Evolutionary conservation across 2,329 filamentous ascomycete genomes (phyloP), one percentile per base, ranked within the genome.

Genomic region (Colletotrichum tamarilloi): DNA sequence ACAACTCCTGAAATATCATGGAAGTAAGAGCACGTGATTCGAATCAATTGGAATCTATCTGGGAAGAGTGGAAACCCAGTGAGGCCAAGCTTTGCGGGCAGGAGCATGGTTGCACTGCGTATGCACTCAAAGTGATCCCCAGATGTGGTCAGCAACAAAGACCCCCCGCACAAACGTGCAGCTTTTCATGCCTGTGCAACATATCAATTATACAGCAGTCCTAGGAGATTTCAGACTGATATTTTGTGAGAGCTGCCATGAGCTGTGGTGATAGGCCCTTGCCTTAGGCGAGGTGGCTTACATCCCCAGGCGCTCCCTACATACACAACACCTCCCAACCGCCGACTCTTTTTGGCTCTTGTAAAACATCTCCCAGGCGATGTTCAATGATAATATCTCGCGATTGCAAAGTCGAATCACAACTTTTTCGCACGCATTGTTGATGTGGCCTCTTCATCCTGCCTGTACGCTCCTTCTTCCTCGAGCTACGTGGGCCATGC

Each of bases 191-290:
- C 7, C 30, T 35, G n/a, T 35, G 12, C 2, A 22, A 53, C 4
- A 2, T 11, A 24, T 7, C 2, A 22, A 16, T 16, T 1, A 55
- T 32, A 7, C 2, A 19, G 4, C 2, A 5, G 4, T 14, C 4
- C 11, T 0, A 6, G 11, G 30, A 16, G 12, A 6, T 8, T 2
- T 1, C n/a, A 19, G 4, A 3, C 2, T 11, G 2, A 1, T 1
- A 11, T 12, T 4, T 6, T 1, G n/a, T 5, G n/a, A 6, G 38
- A 26, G 22, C 14, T 38, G 28, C 8, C 8, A 14, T 35, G 2
- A 5, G 6, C 11, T 2, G 5, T 4, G 62, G 6, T 55, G 30
- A 24, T 22, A 2, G 4, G 42, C 42, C 19, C 22, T 22, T 28
- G 11, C 30, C 62, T 26, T n/a, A 11, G 30, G n/a, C 16, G 9